These are phyloP conservation scores for Populus tomentosa DNA, from an alignment of 441 rosid species.

Conservation along the genomic window DNA sequence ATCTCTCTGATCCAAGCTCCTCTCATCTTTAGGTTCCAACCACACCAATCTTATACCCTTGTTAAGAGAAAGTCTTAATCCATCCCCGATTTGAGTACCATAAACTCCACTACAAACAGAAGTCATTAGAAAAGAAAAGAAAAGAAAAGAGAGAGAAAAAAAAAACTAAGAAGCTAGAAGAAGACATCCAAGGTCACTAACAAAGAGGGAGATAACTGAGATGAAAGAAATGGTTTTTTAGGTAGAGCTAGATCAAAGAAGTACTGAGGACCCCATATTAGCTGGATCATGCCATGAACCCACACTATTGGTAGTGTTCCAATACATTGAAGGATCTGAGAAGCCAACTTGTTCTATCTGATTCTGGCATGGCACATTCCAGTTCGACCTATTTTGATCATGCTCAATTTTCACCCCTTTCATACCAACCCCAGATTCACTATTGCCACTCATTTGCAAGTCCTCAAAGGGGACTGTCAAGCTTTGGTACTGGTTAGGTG, in stretches of 20 bases:
- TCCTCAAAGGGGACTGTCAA: conserved; percentile 28
- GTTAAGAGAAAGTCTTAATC: not conserved
- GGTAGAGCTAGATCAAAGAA: conserved; percentile 45
- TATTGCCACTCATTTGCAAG: conserved; percentile 24
- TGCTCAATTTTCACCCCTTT: conserved; percentile 39
- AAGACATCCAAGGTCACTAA: conserved; percentile 13
- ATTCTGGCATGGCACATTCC: conserved; percentile 42
- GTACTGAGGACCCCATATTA: conserved; percentile 55
- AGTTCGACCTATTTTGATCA: conserved; percentile 34
- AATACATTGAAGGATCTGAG: conserved; percentile 44
- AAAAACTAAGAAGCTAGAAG: conserved; percentile 11
- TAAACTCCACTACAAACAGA: conserved; percentile 24
- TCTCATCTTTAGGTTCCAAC: conserved; percentile 32
- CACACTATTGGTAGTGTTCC: conserved; percentile 34
- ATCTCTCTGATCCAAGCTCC: conserved; percentile 72
- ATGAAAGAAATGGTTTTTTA: conserved; percentile 13
- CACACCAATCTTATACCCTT: not conserved
- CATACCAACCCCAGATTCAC: conserved; percentile 21
- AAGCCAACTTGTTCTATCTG: conserved; percentile 46
- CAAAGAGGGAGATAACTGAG: conserved; percentile 37
- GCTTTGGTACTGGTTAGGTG: conserved; percentile 24
- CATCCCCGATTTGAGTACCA: conserved; percentile 13
- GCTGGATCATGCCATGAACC: conserved; percentile 54
- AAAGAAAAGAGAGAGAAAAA: not conserved
- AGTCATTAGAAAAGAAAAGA: conserved; percentile 2